Evolutionary conservation across 2,329 filamentous ascomycete species (phyloP).

Genomic region (Diaporthe citri): DNA sequence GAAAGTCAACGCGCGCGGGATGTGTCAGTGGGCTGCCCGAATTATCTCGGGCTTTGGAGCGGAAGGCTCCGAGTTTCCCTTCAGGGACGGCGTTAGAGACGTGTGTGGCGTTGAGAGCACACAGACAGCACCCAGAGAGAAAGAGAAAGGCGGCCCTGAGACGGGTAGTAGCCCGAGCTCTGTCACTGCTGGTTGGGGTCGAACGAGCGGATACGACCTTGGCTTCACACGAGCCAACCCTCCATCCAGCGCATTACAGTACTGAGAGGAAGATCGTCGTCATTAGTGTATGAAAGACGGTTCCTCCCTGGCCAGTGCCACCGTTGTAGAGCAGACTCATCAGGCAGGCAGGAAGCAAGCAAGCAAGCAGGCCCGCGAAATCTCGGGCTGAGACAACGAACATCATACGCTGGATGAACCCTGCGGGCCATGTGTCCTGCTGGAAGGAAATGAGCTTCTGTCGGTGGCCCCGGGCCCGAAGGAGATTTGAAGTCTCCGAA

Average conservation of each 20-base stretch:
- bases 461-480: conserved; percentile 26
- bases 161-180: background rate
- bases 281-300: background rate
- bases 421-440: conserved; percentile 24
- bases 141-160: too few relatives aligned
- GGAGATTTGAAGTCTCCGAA: background rate
- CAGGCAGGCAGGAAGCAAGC: background rate
- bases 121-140: background rate
- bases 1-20: background rate
- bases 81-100: background rate
- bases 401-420: background rate
- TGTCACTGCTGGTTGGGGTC: background rate
- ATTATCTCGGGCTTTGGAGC: background rate
- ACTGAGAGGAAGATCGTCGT: background rate
- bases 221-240: background rate
- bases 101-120: background rate
- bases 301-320: background rate
- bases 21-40: conserved; percentile 5
- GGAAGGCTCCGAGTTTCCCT: background rate
- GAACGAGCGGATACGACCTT: too few relatives aligned
- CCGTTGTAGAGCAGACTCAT: background rate
- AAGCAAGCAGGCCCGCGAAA: background rate
- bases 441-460: conserved; percentile 18
- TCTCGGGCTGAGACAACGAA: background rate
- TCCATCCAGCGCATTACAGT: background rate